Base-by-base conservation (phyloP, 306 rosid genomes). In the Adenanthera pavonina region DNA sequence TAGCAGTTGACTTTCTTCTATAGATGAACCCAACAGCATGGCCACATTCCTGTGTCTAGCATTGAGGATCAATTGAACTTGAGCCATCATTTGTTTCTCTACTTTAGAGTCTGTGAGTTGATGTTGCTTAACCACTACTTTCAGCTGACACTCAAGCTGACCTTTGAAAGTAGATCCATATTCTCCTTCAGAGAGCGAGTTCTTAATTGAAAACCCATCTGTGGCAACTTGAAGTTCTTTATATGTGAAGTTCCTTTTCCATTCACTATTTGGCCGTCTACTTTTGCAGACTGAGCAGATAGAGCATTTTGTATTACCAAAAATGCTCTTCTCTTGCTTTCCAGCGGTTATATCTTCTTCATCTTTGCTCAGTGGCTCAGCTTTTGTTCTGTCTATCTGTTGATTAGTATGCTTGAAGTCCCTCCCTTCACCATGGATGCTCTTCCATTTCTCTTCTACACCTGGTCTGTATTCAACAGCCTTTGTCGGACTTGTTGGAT, bases 1-100 rank as follows among this genome's bases (percentile, higher is more conserved):
- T 69, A 91, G 86, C 78, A 90, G 82, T 17, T 81, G 85, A 67
- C 56, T 52, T 75, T 87, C 94, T 79, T 86, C 70, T 8, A 84
- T 83, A 53, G 89, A 85, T 66, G 90, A 89, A 34, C 98, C 98
- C 74, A 94, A 88, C 72, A 92, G 82, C 89, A 74, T 86, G 59
- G 82, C 89, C 87, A 94, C 88, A 85, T 94, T 94, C 74, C 86
- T 86, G 72, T 94, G 98, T 85, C 88, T 89, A 44, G 90, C 90
- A 84, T 82, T 89, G 88, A 93, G 85, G 62, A 91, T 90, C 51
- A 84, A 85, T 80, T 87, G 82, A 62, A 90, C 86, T 85, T 87
- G 89, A n/a, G 88, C 85, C 72, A 79, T 83, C 60, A 91, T 85
- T 69, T 88, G 92, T 80, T 85, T 87, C 84, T 82, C 87, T 25